Evolutionary conservation across 2,329 filamentous ascomycete species (phyloP).

Genomic region (Epicoccum sorghinum): DNA sequence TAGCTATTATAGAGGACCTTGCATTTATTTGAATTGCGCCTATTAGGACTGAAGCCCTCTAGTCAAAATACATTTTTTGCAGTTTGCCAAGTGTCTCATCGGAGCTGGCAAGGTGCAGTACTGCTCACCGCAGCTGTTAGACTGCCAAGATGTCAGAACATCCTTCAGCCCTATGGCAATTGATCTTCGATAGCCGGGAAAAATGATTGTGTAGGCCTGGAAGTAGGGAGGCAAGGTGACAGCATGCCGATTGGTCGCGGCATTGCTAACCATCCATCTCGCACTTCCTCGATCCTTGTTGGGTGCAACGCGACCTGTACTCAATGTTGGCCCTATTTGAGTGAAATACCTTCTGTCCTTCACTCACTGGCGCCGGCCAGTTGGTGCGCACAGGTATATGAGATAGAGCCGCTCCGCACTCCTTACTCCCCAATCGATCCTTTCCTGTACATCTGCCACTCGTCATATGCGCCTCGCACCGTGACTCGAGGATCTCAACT

Average conservation of each 20-base stretch:
- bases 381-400: neutral
- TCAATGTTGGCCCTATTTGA: neutral
- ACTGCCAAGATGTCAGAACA: slow-evolving; percentile 6
- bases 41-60: too few relatives aligned
- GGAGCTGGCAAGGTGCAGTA: too few relatives aligned
- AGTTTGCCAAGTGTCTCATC: too few relatives aligned
- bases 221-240: neutral
- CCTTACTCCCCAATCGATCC: slow-evolving; percentile 4
- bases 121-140: slow-evolving; percentile 11
- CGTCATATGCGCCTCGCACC: slow-evolving; percentile 6
- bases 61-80: too few relatives aligned
- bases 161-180: slow-evolving; percentile 3
- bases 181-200: neutral
- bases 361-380: too few relatives aligned
- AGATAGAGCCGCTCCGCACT: neutral
- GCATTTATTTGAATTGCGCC: too few relatives aligned
- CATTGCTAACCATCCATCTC: too few relatives aligned
- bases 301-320: neutral
- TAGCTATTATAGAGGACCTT: too few relatives aligned
- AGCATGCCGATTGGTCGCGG: too few relatives aligned
- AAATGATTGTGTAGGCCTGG: neutral
- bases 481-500: too few relatives aligned
- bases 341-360: neutral
- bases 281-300: neutral
- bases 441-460: neutral